Evolutionary conservation across 2,329 filamentous ascomycete species (phyloP), one percentile per base, ranked within the genome.

Genomic region (Rhynchosporium agropyri): DNA sequence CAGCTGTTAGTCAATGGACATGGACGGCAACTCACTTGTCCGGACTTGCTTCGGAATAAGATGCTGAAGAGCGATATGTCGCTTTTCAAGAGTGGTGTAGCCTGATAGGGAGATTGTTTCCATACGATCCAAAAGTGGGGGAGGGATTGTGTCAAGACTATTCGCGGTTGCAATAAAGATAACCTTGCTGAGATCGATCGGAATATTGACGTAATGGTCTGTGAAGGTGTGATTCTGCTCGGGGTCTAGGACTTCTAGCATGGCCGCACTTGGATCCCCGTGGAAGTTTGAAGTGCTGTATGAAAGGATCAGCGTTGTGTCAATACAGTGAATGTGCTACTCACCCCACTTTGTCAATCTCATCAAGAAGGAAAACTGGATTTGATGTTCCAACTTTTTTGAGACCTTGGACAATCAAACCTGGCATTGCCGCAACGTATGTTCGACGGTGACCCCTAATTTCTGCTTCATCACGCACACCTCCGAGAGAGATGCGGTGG

Each of bases 341-440:
- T 67, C 61, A 74, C 72, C 73, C 92, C 65, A 99, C 85, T 81
- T 99, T 99, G 81, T 99, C 95, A 70, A 99, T 97, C 79, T 99
- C 95, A 73, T 99, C 95, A 12, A 99, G 86, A 51, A 99, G 79
- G 78, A 99, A 91, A 62, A 99, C 94, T 0, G 95, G 95, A 74
- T 99, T 99, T 2, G 92, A 87, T 26, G 98, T 94, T 53, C 93
- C 94, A 38, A 96, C 94, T 79, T 98, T 99, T 79, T 95, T 93
- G 61, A 99, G 76, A 0, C 94, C 95, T 74, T 92, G 93, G 36
- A 98, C 93, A 63, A 99, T 90, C 61, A 98, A 81, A 60, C 95
- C 95, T 9, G 95, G 95, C 94, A 99, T 97, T n/a, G 95, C 95
- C 28, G 95, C 95, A 63, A 99, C 95, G 74, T 99, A 99, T 0